A percentile compares a stretch with the other conserved stretches of the same genome.
These are phyloP conservation scores for Trichoderma guizhouense DNA, from an alignment of 2,329 filamentous ascomycete species.

Conservation along the genomic window DNA sequence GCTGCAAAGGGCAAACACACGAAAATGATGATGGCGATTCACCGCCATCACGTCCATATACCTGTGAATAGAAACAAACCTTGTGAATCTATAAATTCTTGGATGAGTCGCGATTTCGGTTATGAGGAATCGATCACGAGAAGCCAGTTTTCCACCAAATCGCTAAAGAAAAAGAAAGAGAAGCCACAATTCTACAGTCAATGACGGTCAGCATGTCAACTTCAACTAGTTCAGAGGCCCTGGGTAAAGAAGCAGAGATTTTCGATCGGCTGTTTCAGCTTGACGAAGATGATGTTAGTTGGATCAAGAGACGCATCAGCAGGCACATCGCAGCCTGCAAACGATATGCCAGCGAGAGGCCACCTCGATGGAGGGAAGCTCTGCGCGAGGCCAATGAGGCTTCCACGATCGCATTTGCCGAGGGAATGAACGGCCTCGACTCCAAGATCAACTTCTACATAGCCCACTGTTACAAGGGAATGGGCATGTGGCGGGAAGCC, in stretches of 20 bases:
- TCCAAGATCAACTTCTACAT: constrained; percentile 14
- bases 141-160: background rate
- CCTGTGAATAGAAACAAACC: background rate
- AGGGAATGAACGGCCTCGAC: background rate
- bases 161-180: background rate
- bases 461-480: constrained; percentile 3
- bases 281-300: background rate
- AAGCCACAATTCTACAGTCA: background rate
- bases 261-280: constrained; percentile 2
- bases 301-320: background rate
- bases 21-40: background rate
- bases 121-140: background rate
- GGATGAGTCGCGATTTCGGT: background rate
- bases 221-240: background rate
- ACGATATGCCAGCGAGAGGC: background rate
- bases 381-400: background rate
- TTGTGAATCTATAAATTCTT: background rate
- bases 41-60: background rate
- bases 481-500: background rate
- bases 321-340: background rate
- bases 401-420: background rate
- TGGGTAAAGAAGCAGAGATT: background rate
- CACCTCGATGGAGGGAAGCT: background rate
- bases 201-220: background rate
- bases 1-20: background rate